Evolutionary conservation across 352 stramenopile genomes (phyloP), one percentile per base, ranked within the genome.

Genomic region (Phytophthora colocasiae): DNA sequence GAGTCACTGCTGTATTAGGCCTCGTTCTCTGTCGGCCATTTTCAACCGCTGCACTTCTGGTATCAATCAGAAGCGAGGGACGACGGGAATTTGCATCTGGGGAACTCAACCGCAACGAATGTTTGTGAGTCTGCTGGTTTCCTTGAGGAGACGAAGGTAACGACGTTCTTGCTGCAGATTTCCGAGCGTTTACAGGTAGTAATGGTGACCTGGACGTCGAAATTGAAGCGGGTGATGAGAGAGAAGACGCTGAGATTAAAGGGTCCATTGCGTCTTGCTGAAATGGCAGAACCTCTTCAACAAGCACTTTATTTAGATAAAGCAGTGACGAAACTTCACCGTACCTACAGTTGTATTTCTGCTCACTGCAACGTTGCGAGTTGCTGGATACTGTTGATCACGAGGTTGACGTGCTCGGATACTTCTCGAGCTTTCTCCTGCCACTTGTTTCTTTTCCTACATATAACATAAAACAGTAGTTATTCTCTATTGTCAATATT

Each of bases 321-420:
- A 43, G 44, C 11, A 32, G 43, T 66, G 22, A 51, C 39, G 39
- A 54, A 59, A 50, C 44, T 41, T 43, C 39, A 57, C 49, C 41
- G 40, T 36, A 11, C 22, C 31, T 12, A 36, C 24, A 17, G 14
- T 49, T 49, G 14, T 39, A 6, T 26, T 19, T 2, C 36, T 26
- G n/a, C n/a, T 67, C 78, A 78, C 55, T 92, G 81, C 26, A 93
- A 77, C 4, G 75, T 61, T 27, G 77, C 87, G 49, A 93, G 85
- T 59, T 92, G 82, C 56, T 91, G 80, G 66, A 93, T 92, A 29
- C 76, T 82, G 14, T 90, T 75, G 43, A 93, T 80, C 47, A 90
- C 87, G 44, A 89, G 74, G 58, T 90, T 90, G 43, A 92, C 83
- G 59, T 92, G 85, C 11, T 83, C 69, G 29, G 85, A 89, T 34